Conservation (phyloP, 371 early-diverging fungal genomes). For the Syncephalastrum sp. region DNA sequence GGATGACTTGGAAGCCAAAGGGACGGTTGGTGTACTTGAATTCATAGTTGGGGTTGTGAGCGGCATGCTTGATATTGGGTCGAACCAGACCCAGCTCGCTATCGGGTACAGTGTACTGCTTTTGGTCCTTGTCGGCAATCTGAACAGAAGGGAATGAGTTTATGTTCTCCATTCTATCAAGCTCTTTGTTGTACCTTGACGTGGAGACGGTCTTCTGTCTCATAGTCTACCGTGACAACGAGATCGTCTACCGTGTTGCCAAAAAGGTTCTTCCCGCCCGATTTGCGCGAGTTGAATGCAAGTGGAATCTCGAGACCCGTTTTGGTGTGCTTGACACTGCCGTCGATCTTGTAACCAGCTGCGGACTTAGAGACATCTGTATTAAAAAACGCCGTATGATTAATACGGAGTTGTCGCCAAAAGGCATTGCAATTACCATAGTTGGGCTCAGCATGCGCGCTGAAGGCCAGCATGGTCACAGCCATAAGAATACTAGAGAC, state of each 20-base stretch:
- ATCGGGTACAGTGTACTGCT: slow-evolving; percentile 58
- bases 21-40: slow-evolving; percentile 49
- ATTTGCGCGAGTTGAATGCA: slow-evolving; percentile 4
- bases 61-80: slow-evolving; percentile 15
- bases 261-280: slow-evolving; percentile 23
- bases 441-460: slow-evolving; percentile 1
- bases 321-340: slow-evolving; percentile 12
- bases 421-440: slow-evolving; percentile 2
- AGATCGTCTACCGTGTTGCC: slow-evolving; percentile 47
- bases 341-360: slow-evolving; percentile 24
- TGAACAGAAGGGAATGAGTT: slow-evolving; percentile 1
- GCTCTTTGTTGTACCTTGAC: slow-evolving; percentile 34
- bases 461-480: not conserved
- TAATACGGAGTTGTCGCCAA: not conserved
- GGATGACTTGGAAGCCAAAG: slow-evolving; percentile 58
- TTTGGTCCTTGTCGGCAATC: slow-evolving; percentile 47
- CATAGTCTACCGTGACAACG: slow-evolving; percentile 46
- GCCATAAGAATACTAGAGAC: slow-evolving; percentile 2
- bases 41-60: slow-evolving; percentile 32
- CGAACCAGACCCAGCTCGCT: slow-evolving; percentile 34
- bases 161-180: too few species aligned
- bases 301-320: slow-evolving; percentile 31
- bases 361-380: slow-evolving; percentile 11
- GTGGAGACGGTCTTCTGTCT: slow-evolving; percentile 46
- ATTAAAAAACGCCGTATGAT: not conserved